phyloP scores from a whole-genome alignment of 805 yeast genomes.

The Pichia membranifaciens region DNA sequence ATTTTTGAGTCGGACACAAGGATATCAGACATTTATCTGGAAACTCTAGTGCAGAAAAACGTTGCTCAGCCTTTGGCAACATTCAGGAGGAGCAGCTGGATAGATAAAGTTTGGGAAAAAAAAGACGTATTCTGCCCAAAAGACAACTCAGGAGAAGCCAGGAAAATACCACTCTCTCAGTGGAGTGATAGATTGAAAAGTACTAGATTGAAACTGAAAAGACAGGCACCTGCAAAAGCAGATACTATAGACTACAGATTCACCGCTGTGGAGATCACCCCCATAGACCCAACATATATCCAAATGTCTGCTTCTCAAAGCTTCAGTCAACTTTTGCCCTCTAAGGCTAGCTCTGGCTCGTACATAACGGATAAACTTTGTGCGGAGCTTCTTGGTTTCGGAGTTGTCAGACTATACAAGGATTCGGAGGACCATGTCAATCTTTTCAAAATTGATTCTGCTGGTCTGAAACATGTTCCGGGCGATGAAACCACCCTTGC shows the following conservation, averaged over 20 bases:
- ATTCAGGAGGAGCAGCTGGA: constrained; percentile 4
- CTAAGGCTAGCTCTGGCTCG: constrained; percentile 10
- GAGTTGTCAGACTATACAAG: constrained; percentile 63
- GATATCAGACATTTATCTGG: neutral
- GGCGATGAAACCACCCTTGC: constrained; percentile 68
- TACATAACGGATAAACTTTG: constrained; percentile 38
- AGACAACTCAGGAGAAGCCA: neutral
- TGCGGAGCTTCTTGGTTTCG: constrained; percentile 66
- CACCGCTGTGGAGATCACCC: constrained; percentile 29
- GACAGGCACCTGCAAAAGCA: neutral
- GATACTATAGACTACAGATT: constrained; percentile 29
- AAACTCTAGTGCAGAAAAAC: constrained; percentile 1
- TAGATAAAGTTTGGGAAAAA: constrained; percentile 1
- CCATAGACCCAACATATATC: constrained; percentile 18
- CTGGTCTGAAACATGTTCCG: constrained; percentile 14
- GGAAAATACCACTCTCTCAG: neutral
- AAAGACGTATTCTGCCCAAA: constrained; percentile 7
- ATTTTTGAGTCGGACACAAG: constrained; percentile 2
- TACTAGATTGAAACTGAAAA: neutral
- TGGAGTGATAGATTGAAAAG: neutral
- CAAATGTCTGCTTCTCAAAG: neutral
- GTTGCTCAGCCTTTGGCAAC: neutral
- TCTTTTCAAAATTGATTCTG: constrained; percentile 15
- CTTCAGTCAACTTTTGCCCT: neutral
- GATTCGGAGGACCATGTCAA: constrained; percentile 35